These are phyloP conservation scores for Sugiyamaella japonica DNA, from an alignment of 1,139 yeast species.

Conservation along the genomic window DNA sequence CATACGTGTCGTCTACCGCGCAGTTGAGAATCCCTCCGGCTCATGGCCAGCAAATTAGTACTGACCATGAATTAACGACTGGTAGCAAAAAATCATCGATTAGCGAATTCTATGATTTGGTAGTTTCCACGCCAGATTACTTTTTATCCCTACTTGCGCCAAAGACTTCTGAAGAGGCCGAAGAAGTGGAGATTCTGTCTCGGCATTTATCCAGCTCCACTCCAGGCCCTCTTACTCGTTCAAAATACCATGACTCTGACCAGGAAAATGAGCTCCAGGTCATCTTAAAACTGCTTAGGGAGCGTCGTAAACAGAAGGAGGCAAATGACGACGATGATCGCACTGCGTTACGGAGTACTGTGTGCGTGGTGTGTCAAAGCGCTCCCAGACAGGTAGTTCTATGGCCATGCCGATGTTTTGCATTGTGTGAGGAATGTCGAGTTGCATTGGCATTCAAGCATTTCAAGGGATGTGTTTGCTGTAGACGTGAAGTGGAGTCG, in stretches of 20 bases:
- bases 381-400: conserved; percentile 73
- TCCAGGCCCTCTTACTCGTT: conserved; percentile 28
- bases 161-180: conserved; percentile 27
- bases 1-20: conserved; percentile 9
- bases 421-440: conserved; percentile 83
- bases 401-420: conserved; percentile 93
- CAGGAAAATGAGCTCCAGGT: conserved; percentile 13
- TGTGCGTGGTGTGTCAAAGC: conserved; percentile 80
- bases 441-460: conserved; percentile 72
- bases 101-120: conserved; percentile 29
- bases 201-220: conserved; percentile 23
- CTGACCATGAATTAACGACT: conserved; percentile 10
- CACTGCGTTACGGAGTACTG: conserved; percentile 16
- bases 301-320: conserved; percentile 17
- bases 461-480: conserved; percentile 80
- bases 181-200: conserved; percentile 29
- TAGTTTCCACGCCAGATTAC: conserved; percentile 28
- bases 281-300: conserved; percentile 19
- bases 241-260: conserved; percentile 23
- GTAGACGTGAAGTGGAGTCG: conserved; percentile 67
- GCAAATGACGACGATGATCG: conserved; percentile 21
- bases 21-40: conserved; percentile 12
- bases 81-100: conserved; percentile 6
- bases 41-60: background rate
- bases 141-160: conserved; percentile 31